Conservation (phyloP, 2,329 filamentous ascomycete species). For the Lachnellula arida region DNA sequence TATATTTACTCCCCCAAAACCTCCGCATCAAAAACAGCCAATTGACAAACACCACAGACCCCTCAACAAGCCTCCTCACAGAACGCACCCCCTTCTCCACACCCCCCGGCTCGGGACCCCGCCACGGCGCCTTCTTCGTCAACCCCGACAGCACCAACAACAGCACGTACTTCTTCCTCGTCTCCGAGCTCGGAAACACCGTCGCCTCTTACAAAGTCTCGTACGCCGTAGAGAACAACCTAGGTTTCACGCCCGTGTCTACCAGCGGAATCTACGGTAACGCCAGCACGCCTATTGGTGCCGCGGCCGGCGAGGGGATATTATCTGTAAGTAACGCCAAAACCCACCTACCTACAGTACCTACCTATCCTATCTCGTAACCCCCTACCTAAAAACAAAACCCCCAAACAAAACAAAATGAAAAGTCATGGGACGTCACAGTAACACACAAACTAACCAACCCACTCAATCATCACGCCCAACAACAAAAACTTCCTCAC, state of each 20-base stretch:
- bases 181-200: constrained; percentile 43
- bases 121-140: constrained; percentile 46
- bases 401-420: not conserved
- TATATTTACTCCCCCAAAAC: not conserved
- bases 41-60: not conserved
- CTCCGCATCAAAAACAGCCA: not conserved
- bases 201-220: constrained; percentile 49
- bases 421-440: constrained; percentile 5
- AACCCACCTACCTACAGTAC: too few species aligned
- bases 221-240: constrained; percentile 40
- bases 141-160: not conserved
- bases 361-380: too few species aligned
- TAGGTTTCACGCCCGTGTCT: constrained; percentile 46
- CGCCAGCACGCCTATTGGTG: constrained; percentile 36
- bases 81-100: constrained; percentile 34
- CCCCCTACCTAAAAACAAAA: not conserved
- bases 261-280: constrained; percentile 45
- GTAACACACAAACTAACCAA: too few species aligned
- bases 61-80: constrained; percentile 35
- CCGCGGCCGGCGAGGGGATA: constrained; percentile 51
- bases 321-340: constrained; percentile 57
- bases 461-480: constrained; percentile 33
- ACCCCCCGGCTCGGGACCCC: constrained; percentile 42
- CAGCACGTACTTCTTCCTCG: constrained; percentile 37
- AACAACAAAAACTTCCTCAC: constrained; percentile 60